Evolutionary conservation across 2,329 filamentous ascomycete genomes (phyloP).

Genomic region (Colletotrichum sojae): DNA sequence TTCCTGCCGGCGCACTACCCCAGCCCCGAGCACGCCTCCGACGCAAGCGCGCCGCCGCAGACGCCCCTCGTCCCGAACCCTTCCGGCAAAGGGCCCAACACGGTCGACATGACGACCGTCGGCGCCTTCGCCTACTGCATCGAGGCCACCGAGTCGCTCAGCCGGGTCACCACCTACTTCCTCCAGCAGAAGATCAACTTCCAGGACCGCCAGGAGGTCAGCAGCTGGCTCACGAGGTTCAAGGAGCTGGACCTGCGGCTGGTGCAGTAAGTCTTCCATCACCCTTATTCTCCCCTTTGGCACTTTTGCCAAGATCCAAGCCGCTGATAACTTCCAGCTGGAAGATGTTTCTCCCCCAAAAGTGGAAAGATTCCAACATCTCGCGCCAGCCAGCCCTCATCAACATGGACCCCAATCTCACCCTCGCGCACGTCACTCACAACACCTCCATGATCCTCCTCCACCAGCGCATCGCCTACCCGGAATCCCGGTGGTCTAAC

Average conservation of each 20-base stretch:
- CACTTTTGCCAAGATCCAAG: background rate
- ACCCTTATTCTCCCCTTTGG: background rate
- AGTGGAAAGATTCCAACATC: conserved; percentile 56
- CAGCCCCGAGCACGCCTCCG: conserved; percentile 43
- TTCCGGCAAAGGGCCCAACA: conserved; percentile 20
- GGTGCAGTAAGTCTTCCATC: conserved; percentile 52
- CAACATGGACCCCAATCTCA: conserved; percentile 64
- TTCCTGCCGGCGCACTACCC: conserved; percentile 53
- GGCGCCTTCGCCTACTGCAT: conserved; percentile 63
- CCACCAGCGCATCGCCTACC: conserved; percentile 64
- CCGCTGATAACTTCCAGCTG: conserved; percentile 44
- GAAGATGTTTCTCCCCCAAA: conserved; percentile 60
- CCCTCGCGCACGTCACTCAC: conserved; percentile 63
- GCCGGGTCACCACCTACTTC: conserved; percentile 60
- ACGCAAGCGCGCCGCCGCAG: conserved; percentile 31
- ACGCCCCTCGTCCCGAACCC: conserved; percentile 18
- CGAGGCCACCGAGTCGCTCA: conserved; percentile 62
- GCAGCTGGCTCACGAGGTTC: conserved; percentile 61
- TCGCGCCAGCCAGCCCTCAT: conserved; percentile 44
- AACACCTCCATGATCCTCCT: conserved; percentile 65
- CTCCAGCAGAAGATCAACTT: conserved; percentile 59
- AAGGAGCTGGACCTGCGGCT: conserved; percentile 63
- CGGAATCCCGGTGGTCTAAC: conserved; percentile 49
- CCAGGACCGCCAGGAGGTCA: conserved; percentile 55
- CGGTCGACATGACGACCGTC: conserved; percentile 53